Evolutionary conservation across 352 stramenopile species (phyloP), one percentile per base, ranked within the genome.

Genomic region (Globisporangium ultimum): DNA sequence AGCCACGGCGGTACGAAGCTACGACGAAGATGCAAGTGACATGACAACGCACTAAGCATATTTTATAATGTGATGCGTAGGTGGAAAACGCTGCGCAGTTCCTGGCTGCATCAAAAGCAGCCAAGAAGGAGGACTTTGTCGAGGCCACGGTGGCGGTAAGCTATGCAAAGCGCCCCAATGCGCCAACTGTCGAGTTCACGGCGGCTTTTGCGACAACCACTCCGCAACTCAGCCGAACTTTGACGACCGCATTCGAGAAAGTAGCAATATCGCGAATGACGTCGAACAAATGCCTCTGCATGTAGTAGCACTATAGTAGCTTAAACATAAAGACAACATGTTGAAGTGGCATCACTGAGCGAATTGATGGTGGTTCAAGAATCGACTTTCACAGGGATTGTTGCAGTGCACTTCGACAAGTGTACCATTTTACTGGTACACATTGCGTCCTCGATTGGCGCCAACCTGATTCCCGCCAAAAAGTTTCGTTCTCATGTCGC

Each of bases 51-150:
- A 5, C 28, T 36, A 36, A 36, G 3, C 1, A 10, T 20, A 18
- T 32, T 15, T 51, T 34, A 13, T 7, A 12, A 36, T 21, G 47
- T 45, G 14, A 43, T 42, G 21, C 14, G 0, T 48, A 92, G 82
- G 83, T 20, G 83, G 84, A 28, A 91, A 92, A 60, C 67, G 82
- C 10, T 95, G 85, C 57, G 54, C 65, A 7, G 45, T 70, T 0
- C 55, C 72, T 55, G 77, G 74, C 15, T 95, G 85, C 58, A 59
- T 61, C 38, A 92, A 91, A 57, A 89, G 78, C 66, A 88, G 76
- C 24, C 82, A 91, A 64, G 74, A 76, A 61, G 75, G 79, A 62
- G 82, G 80, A 54, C 64, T 84, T 32, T 95, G 86, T 51, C 80
- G 84, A 53, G 66, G 68, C 0, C 84, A 95, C 69, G 74, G 72